Evolutionary conservation across 2,329 filamentous ascomycete species (phyloP).

Genomic region (Fonsecaea monophora): DNA sequence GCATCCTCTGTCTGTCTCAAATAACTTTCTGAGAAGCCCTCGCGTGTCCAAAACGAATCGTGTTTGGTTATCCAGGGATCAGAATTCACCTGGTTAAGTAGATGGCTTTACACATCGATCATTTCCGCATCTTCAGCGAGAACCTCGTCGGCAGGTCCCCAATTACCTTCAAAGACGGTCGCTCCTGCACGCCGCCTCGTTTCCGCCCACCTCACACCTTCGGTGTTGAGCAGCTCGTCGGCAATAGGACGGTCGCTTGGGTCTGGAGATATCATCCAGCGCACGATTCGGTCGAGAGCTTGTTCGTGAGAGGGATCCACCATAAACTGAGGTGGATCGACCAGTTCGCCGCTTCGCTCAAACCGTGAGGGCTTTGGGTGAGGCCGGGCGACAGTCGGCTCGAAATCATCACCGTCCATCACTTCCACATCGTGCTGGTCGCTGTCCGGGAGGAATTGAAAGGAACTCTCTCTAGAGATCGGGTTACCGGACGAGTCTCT

Average conservation of each 20-base stretch:
- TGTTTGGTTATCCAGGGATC: constrained; percentile 28
- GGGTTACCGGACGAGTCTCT: constrained; percentile 78
- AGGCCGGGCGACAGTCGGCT: constrained; percentile 36
- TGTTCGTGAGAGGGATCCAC: constrained; percentile 72
- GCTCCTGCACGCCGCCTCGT: constrained; percentile 80
- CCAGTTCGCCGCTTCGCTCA: constrained; percentile 62
- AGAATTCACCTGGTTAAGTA: constrained; percentile 20
- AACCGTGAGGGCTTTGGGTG: constrained; percentile 42
- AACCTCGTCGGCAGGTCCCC: constrained; percentile 77
- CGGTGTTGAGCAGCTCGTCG: constrained; percentile 73
- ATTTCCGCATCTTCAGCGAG: constrained; percentile 66
- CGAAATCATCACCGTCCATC: constrained; percentile 42
- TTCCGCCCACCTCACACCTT: constrained; percentile 81
- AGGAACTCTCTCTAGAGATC: constrained; percentile 53
- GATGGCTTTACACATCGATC: constrained; percentile 62
- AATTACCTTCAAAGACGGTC: constrained; percentile 95
- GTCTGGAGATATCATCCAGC: constrained; percentile 83
- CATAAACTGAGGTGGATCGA: constrained; percentile 86
- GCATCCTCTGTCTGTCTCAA: background rate
- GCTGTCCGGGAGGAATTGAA: constrained; percentile 53
- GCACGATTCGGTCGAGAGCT: constrained; percentile 82
- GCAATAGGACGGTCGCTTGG: constrained; percentile 76
- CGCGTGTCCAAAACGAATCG: constrained; percentile 8
- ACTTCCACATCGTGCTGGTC: constrained; percentile 41
- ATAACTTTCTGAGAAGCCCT: constrained; percentile 2